Evolutionary conservation across 1,284 basidiomycete species (phyloP).

Genomic region (Ceratobasidium sp.): DNA sequence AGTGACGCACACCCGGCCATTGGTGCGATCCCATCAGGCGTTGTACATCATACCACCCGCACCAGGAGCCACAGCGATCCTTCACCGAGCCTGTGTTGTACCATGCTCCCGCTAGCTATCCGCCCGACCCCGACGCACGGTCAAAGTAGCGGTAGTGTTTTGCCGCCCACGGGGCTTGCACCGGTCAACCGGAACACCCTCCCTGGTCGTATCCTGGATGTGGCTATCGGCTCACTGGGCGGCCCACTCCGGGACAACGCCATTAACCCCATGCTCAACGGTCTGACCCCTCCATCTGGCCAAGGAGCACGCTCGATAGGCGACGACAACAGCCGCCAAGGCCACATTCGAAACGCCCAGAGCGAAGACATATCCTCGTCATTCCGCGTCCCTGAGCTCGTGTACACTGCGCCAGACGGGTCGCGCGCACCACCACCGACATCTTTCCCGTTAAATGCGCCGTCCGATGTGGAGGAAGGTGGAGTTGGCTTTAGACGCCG

Average conservation of each 20-base stretch:
- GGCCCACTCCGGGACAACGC: constrained; percentile 41
- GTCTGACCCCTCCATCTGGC: constrained; percentile 49
- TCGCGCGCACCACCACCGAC: constrained; percentile 48
- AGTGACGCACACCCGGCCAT: constrained; percentile 39
- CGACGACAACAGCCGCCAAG: constrained; percentile 48
- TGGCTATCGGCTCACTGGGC: constrained; percentile 8
- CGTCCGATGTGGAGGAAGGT: constrained; percentile 33
- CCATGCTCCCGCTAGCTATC: constrained; percentile 41
- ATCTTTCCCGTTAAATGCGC: constrained; percentile 46
- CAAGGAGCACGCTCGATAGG: constrained; percentile 49
- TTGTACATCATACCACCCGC: constrained; percentile 37
- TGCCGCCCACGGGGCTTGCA: constrained; percentile 15
- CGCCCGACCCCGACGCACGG: constrained; percentile 38
- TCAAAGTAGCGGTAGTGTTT: background rate
- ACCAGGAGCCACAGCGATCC: constrained; percentile 46
- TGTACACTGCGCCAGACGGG: constrained; percentile 47
- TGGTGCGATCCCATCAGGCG: constrained; percentile 35
- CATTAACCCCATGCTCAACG: constrained; percentile 44
- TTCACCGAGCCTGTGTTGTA: constrained; percentile 42
- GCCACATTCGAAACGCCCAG: constrained; percentile 47
- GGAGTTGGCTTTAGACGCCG: constrained; percentile 45
- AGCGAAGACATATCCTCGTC: constrained; percentile 50
- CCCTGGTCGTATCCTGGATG: constrained; percentile 3
- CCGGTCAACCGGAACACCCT: constrained; percentile 25
- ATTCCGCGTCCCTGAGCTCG: constrained; percentile 1